Evolutionary conservation across 129 eudicot genomes (phyloP), one percentile per base, ranked within the genome.

Genomic region (Erigeron canadensis): DNA sequence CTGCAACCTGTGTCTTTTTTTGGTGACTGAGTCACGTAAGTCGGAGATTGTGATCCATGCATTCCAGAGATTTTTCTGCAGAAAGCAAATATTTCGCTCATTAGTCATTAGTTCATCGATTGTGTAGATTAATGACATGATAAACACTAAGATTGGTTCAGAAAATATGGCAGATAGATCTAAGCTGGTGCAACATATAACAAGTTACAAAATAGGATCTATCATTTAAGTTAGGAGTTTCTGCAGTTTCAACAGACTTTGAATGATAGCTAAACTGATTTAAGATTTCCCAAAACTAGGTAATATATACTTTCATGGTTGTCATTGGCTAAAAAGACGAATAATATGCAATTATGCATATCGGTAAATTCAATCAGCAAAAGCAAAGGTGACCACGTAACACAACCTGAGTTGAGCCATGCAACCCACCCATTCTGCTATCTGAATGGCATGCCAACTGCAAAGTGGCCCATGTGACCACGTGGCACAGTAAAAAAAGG

Each of bases 41-140:
- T 86, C 90, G 48, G 97, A 90, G 70, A 84, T 90, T 70, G 95
- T 82, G 78, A 94, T 90, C 98, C 96, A 94, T 42, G 97, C 98
- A 61, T 90, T 86, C 98, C 98, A 89, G 18, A 94, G 84, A 80
- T 81, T 80, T 78, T 86, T 87, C 98, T 94, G 94, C 19, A 82
- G 10, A 86, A 70, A 28, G 28, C 71, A 73, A 37, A 41, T 13
- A 64, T 65, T 70, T 65, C 73, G 70, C 54, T 68, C 23, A 63
- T 38, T 28, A 75, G 51, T 68, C 23, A 63, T 38, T 28, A 75
- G 51, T 10, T 18, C 38, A 53, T 13, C 46, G 5, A 9, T 58
- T 58, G 28, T 56, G 67, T 58, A 44, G 9, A 11, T 46, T 34
- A 17, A 28, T 45, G 46, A 38, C 16, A 11, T 39, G 37, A 17